Evolutionary conservation across 1,284 basidiomycete species (phyloP), one percentile per base, ranked within the genome.

Genomic region (Pholiota adiposa): DNA sequence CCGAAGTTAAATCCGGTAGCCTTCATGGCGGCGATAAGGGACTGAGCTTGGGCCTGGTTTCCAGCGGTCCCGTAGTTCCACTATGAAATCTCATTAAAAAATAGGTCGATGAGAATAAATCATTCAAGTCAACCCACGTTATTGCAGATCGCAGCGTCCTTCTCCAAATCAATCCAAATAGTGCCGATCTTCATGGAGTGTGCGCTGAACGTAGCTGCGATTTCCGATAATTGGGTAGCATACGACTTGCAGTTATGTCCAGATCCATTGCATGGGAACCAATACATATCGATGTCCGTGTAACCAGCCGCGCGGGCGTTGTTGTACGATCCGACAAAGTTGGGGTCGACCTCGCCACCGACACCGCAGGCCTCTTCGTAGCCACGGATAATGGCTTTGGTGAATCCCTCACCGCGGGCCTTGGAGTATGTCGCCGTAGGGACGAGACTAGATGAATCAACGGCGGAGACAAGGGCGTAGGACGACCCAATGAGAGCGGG

Each of bases 281-380:
- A 70, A 53, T 70, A 67, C 58, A 59, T 67, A 59, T 70, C 67
- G 40, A 70, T 70, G 57, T 70, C 54, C 33, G 67, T 67, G 51
- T 59, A 58, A 5, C 67, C 67, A 2, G 69, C 69, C 1, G 69
- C 65, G 4, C 64, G 60, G 0, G 67, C 67, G 34, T 70, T 70
- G 40, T 66, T 68, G 59, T 70, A 70, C 2, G 67, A 63, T 0
- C 43, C 31, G 31, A 70, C 66, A 36, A 70, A 70, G 60, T 70
- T 70, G 27, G 69, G 67, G 60, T 70, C 69, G 9, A 70, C 69
- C 23, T 65, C 53, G 8, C 69, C 69, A 8, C 69, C 69, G 8
- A 61, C 54, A 2, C 63, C 59, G 49, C 67, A 70, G 1, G 67
- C 64, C 49, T 70, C 69, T 48, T 66, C 59, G 44, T 64, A 68